Evolutionary conservation across 2,329 filamentous ascomycete species (phyloP).

Genomic region (Herpotrichia juniperi): DNA sequence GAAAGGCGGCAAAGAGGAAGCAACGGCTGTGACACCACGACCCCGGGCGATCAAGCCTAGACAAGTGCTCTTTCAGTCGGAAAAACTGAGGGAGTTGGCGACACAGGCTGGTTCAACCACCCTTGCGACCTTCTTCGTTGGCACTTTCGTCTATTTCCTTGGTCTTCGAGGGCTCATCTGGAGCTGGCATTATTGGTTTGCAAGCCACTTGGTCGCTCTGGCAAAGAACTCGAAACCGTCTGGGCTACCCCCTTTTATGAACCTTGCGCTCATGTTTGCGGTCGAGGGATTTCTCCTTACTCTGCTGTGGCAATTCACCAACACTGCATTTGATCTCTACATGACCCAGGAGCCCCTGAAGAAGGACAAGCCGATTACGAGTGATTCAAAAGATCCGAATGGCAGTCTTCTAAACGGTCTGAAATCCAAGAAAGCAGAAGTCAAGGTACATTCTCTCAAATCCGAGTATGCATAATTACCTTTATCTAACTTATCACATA

Average conservation of each 20-base stretch:
- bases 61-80: slow-evolving; percentile 24
- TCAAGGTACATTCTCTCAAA: slow-evolving; percentile 60
- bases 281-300: slow-evolving; percentile 69
- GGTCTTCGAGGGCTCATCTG: slow-evolving; percentile 37
- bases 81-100: slow-evolving; percentile 24
- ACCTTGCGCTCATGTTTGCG: slow-evolving; percentile 58
- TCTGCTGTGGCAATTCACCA: slow-evolving; percentile 77
- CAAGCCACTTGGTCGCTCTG: slow-evolving; percentile 76
- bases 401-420: slow-evolving; percentile 85
- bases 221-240: slow-evolving; percentile 68
- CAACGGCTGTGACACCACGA: slow-evolving; percentile 5
- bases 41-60: slow-evolving; percentile 22
- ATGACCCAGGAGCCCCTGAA: slow-evolving; percentile 83
- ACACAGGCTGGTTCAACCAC: slow-evolving; percentile 36
- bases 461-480: background rate
- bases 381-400: slow-evolving; percentile 88
- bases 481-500: slow-evolving; percentile 38
- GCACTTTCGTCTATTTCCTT: slow-evolving; percentile 33
- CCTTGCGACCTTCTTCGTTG: slow-evolving; percentile 54
- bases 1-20: slow-evolving; percentile 21
- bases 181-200: slow-evolving; percentile 68
- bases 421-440: slow-evolving; percentile 79
- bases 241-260: slow-evolving; percentile 63
- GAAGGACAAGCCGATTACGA: slow-evolving; percentile 81
- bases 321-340: slow-evolving; percentile 79